phyloP scores from a whole-genome alignment of 805 yeast species.

The Myxozyma neglecta region DNA sequence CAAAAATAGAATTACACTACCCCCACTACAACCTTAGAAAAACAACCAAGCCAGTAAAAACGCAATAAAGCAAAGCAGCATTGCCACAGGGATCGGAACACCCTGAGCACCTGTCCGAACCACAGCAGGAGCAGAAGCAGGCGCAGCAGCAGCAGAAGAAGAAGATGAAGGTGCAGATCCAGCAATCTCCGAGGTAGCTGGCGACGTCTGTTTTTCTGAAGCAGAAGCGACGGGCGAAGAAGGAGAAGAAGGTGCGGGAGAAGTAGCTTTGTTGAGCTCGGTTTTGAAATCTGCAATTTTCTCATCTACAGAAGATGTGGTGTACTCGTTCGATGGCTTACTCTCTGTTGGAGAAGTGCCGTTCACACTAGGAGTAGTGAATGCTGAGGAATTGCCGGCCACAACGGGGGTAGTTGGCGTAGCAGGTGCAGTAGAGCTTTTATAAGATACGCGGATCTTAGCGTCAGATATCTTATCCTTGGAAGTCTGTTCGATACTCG shows the following conservation, averaged over 20 bases:
- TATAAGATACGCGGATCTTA: conserved; percentile 25
- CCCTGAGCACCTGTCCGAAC: conserved; percentile 42
- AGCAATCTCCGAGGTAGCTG: not conserved
- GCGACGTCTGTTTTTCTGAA: not conserved
- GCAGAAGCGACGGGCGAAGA: conserved; percentile 6
- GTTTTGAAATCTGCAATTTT: conserved; percentile 21
- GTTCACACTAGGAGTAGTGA: conserved; percentile 23
- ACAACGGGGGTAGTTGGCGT: conserved; percentile 35
- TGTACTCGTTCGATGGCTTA: conserved; percentile 5
- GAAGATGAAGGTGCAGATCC: conserved; percentile 4
- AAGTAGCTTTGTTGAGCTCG: conserved; percentile 19
- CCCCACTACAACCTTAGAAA: conserved; percentile 43
- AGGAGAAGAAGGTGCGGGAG: not conserved
- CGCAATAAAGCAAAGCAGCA: conserved; percentile 55
- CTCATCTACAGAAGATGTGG: conserved; percentile 12
- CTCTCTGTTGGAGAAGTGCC: conserved; percentile 15
- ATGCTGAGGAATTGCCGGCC: not conserved
- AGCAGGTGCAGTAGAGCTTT: conserved; percentile 2
- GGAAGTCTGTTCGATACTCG: conserved; percentile 12
- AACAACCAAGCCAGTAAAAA: conserved; percentile 70
- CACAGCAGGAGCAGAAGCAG: conserved; percentile 17
- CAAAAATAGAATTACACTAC: not conserved
- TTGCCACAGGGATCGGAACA: conserved; percentile 56
- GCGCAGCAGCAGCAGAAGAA: conserved; percentile 20
- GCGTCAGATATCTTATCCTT: conserved; percentile 18